Percentiles rank a stretch among this genome's conserved stretches.
Conservation (phyloP, 768 basidiomycete species). For the Saitozyma podzolica region DNA sequence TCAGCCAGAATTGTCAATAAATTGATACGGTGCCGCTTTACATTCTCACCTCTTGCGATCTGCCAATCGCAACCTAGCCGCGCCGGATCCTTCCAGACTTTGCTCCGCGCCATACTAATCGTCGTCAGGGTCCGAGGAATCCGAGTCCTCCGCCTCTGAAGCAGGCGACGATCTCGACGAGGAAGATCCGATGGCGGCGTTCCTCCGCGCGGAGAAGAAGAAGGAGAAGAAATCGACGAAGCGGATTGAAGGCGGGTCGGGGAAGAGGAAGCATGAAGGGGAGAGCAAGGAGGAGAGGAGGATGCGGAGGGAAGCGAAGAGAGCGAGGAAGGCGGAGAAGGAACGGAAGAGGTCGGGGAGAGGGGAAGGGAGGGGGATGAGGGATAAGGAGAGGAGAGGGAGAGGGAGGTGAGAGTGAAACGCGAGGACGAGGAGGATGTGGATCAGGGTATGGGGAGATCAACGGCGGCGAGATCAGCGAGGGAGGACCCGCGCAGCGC, state of each 20-base stretch:
- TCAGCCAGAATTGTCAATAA: too few relatives aligned
- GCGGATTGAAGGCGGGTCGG: slow-evolving; percentile 55
- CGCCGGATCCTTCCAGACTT: too few relatives aligned
- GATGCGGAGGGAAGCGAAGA: slow-evolving; percentile 72
- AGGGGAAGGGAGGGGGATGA: neutral
- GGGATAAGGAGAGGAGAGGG: neutral
- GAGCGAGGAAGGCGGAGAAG: slow-evolving; percentile 60
- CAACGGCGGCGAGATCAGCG: neutral
- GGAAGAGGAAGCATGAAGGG: slow-evolving; percentile 56
- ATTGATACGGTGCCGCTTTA: too few relatives aligned
- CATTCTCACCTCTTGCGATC: too few relatives aligned
- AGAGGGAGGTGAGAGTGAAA: slow-evolving; percentile 1
- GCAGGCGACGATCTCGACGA: slow-evolving; percentile 67
- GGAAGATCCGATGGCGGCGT: slow-evolving; percentile 97
- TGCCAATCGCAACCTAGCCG: too few relatives aligned
- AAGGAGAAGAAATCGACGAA: slow-evolving; percentile 61
- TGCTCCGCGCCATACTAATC: too few relatives aligned
- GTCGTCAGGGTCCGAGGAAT: slow-evolving; percentile 8
- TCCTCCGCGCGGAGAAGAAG: slow-evolving; percentile 66
- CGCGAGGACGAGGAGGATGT: slow-evolving; percentile 6
- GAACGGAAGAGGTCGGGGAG: slow-evolving; percentile 13
- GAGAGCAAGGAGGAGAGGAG: slow-evolving; percentile 70
- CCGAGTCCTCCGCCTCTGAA: slow-evolving; percentile 23
- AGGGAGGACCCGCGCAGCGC: slow-evolving; percentile 2
- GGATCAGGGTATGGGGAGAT: slow-evolving; percentile 2